Base-by-base conservation (phyloP, 257 asterid genomes). In the Fraxinus quadrangulata region DNA sequence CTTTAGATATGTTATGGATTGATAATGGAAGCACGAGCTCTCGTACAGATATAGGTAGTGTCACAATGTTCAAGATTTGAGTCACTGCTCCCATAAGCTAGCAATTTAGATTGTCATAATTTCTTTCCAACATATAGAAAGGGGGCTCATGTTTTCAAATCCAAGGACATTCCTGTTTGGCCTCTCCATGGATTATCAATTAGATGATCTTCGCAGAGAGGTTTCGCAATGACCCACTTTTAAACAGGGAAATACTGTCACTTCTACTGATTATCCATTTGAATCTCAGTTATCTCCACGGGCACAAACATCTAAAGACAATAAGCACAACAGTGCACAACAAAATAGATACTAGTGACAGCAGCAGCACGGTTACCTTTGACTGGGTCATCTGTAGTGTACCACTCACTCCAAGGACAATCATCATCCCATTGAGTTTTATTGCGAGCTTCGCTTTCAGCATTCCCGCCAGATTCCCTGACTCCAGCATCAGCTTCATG, bases 341-440 rank as follows among this genome's bases (percentile, higher is more conserved):
- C 0, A 78, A 37, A 28, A 74, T 4, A 6, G 31, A 10, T 61
- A 23, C 36, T 14, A 73, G 36, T 54, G 73, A 37, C 65, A 77
- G 81, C 73, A 81, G 69, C 75, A 82, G 73, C 31, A 70, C 26
- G 78, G 72, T 84, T 77, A 90, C 98, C 98, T 86, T 83, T 94
- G 76, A 92, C 83, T 56, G 96, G 98, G 86, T 92, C 97, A 84
- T 94, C 98, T 28, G 94, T 95, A 51, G 96, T 85, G 81, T 92
- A 94, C 98, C 98, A 94, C 89, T 94, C 94, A 85, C 97, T 92
- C 98, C 98, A 94, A 85, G 97, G 94, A 83, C 89, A 90, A 82
- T 83, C 89, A 74, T 89, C 96, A 83, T 94, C 98, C 98, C 97
- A 94, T 77, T 85, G 98, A 76, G 84, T 78, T 84, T 86, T 90